These are phyloP conservation scores for Tuber brumale DNA, from an alignment of 495 filamentous ascomycete species.

Conservation along the genomic window DNA sequence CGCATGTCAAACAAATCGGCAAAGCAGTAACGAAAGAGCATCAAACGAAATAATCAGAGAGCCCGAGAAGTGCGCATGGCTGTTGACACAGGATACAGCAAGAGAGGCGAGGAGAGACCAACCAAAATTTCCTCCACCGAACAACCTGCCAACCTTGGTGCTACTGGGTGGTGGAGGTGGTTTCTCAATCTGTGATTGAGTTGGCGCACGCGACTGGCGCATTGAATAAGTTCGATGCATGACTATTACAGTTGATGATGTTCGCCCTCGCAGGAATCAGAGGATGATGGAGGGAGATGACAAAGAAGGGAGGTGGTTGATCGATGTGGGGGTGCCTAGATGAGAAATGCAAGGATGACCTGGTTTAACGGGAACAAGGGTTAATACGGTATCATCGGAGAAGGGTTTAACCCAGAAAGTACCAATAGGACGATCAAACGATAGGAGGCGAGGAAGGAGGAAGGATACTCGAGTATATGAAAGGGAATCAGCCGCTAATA, in stretches of 20 bases:
- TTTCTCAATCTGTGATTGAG: conserved; percentile 81
- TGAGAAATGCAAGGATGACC: conserved; percentile 14
- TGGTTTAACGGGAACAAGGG: background rate
- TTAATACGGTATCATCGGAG: background rate
- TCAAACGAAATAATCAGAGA: conserved; percentile 8
- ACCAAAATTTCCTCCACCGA: conserved; percentile 82
- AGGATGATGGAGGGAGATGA: conserved; percentile 5
- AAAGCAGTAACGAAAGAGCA: background rate
- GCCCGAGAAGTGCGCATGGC: conserved; percentile 5
- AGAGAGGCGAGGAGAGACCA: conserved; percentile 35
- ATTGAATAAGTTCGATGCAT: conserved; percentile 99
- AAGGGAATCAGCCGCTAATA: background rate
- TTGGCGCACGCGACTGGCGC: conserved; percentile 91
- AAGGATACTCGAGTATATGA: background rate
- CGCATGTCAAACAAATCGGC: background rate
- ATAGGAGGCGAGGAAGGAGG: background rate
- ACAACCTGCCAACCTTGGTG: conserved; percentile 82
- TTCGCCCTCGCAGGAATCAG: background rate
- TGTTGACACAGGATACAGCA: conserved; percentile 4
- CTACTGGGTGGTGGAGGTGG: conserved; percentile 85
- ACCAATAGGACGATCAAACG: background rate
- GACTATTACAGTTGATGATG: conserved; percentile 13
- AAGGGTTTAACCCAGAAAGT: background rate
- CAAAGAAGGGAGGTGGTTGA: conserved; percentile 18
- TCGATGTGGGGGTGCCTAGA: conserved; percentile 15